These are phyloP conservation scores for Coemansia sp. DNA, from an alignment of 192 early-diverging fungal species.

Conservation along the genomic window DNA sequence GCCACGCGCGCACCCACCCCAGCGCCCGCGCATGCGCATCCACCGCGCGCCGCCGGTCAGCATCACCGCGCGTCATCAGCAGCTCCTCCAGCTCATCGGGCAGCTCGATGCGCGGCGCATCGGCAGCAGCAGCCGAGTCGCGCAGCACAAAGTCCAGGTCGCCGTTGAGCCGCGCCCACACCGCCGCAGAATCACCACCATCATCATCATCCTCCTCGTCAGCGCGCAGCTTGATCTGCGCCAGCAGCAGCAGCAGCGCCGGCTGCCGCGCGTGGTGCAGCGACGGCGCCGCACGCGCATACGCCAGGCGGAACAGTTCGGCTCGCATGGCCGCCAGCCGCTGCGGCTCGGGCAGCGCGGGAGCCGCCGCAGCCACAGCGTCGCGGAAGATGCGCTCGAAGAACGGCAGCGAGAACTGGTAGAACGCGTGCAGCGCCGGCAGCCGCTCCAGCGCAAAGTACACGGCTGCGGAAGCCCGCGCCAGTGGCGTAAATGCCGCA, in stretches of 20 bases:
- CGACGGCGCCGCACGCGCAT: conserved; percentile 75
- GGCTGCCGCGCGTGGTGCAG: conserved; percentile 90
- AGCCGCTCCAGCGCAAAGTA: conserved; percentile 99
- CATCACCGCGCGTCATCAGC: conserved; percentile 4
- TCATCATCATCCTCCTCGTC: conserved; percentile 42
- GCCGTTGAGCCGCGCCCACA: conserved; percentile 41
- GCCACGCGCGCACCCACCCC: conserved; percentile 46
- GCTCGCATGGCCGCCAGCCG: conserved; percentile 73
- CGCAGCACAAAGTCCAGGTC: conserved; percentile 48
- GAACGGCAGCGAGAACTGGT: conserved; percentile 98
- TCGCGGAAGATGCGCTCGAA: conserved; percentile 91
- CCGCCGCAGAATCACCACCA: conserved; percentile 20
- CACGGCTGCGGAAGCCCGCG: conserved; percentile 85
- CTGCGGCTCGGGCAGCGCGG: conserved; percentile 39
- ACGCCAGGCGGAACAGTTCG: conserved; percentile 85
- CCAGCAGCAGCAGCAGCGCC: conserved; percentile 83
- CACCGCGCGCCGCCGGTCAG: conserved; percentile 17
- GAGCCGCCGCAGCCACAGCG: conserved; percentile 71
- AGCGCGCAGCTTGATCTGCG: conserved; percentile 78
- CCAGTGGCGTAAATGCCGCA: conserved; percentile 85
- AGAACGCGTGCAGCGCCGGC: conserved; percentile 85
- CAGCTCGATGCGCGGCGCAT: conserved; percentile 6
- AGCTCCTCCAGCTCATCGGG: conserved; percentile 18
- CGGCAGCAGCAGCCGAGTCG: conserved; percentile 1
- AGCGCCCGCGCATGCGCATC: conserved; percentile 21